Evolutionary conservation across 2,329 filamentous ascomycete species (phyloP).

Genomic region (Basipetospora sp.): DNA sequence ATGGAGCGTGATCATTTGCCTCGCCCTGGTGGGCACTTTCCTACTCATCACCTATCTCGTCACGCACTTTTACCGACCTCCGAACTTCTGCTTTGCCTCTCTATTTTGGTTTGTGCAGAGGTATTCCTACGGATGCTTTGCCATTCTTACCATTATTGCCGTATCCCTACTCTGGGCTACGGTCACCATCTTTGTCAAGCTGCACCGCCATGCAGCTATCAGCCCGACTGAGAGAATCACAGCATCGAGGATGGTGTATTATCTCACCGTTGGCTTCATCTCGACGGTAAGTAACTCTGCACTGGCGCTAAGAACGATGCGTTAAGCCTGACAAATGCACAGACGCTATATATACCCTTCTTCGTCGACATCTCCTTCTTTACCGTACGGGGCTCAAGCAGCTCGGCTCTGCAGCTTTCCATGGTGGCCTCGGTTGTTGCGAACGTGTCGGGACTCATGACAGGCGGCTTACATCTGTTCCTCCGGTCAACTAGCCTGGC

Average conservation of each 20-base stretch:
- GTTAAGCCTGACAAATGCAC: too few relatives aligned
- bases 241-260: slow-evolving; percentile 57
- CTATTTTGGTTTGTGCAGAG: slow-evolving; percentile 52
- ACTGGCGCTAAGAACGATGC: too few relatives aligned
- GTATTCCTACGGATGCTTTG: slow-evolving; percentile 44
- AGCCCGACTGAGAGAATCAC: slow-evolving; percentile 45
- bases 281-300: slow-evolving; percentile 36
- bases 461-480: slow-evolving; percentile 51
- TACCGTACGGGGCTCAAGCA: slow-evolving; percentile 6
- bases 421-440: slow-evolving; percentile 52
- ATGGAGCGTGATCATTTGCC: slow-evolving; percentile 45
- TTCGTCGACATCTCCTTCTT: slow-evolving; percentile 42
- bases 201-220: slow-evolving; percentile 39
- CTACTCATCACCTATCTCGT: slow-evolving; percentile 43
- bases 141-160: slow-evolving; percentile 36
- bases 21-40: slow-evolving; percentile 31
- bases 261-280: slow-evolving; percentile 40
- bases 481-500: slow-evolving; percentile 47
- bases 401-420: slow-evolving; percentile 33
- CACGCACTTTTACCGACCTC: slow-evolving; percentile 38
- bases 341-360: slow-evolving; percentile 48
- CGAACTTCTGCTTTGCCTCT: slow-evolving; percentile 50
- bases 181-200: slow-evolving; percentile 39
- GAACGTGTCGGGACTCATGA: slow-evolving; percentile 51
- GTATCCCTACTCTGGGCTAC: slow-evolving; percentile 34